phyloP scores from a whole-genome alignment of 2,329 filamentous ascomycete species.

The Penicillium sp. region DNA sequence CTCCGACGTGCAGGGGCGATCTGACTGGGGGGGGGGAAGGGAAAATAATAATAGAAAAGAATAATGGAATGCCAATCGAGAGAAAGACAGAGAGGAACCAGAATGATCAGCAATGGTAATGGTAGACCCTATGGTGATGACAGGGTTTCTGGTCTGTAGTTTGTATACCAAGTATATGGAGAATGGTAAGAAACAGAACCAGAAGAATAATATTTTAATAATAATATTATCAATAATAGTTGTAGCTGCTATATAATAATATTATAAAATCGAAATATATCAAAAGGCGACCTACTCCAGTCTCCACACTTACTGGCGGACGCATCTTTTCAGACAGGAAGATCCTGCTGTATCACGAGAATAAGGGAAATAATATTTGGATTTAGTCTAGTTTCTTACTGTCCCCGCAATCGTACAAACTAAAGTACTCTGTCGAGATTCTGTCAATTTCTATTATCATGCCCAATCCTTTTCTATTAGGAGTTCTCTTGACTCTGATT shows the following conservation, averaged over 20 bases:
- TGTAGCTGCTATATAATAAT: background rate
- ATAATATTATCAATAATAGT: background rate
- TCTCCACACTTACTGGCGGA: background rate
- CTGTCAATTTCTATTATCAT: background rate
- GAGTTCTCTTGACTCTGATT: background rate
- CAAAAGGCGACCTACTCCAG: background rate
- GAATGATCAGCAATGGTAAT: constrained; percentile 1
- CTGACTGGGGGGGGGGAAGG: background rate
- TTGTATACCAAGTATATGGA: too few species aligned
- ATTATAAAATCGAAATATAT: background rate
- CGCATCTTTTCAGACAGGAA: constrained; percentile 3
- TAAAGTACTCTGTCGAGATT: too few species aligned
- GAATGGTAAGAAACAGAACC: background rate
- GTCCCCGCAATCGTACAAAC: background rate
- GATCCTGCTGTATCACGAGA: constrained; percentile 9
- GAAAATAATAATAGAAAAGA: background rate
- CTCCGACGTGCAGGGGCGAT: constrained; percentile 6
- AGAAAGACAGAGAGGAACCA: background rate
- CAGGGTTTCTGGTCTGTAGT: background rate
- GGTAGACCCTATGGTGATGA: background rate
- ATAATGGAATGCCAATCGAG: background rate
- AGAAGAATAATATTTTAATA: background rate
- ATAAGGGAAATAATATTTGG: background rate
- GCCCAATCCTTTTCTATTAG: constrained; percentile 1
- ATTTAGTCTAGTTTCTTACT: background rate